These are phyloP conservation scores for Thuja plicata DNA, from an alignment of 83 land plant genomes.

Conservation along the genomic window DNA sequence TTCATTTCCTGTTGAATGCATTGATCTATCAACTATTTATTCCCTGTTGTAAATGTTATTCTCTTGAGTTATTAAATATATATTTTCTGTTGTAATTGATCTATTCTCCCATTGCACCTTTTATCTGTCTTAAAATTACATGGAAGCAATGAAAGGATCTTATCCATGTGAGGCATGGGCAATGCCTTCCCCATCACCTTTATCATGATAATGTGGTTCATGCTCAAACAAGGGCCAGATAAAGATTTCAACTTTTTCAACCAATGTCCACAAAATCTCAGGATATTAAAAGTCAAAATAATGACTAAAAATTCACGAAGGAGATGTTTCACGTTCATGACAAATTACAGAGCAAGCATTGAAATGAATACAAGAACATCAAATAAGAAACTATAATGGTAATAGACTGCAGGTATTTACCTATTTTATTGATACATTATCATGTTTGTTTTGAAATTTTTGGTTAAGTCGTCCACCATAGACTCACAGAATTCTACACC, in stretches of 20 bases:
- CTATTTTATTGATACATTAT: background rate
- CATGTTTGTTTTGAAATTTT: background rate
- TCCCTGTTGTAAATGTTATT: too few relatives aligned
- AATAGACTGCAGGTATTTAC: background rate
- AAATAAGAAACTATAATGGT: background rate
- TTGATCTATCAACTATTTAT: too few relatives aligned
- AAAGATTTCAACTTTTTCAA: background rate
- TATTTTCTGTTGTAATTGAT: too few relatives aligned
- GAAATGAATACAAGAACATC: background rate
- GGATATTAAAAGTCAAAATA: background rate
- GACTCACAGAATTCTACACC: background rate
- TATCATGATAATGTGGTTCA: background rate
- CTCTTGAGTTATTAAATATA: too few relatives aligned
- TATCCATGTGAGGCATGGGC: too few relatives aligned
- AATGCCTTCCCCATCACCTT: background rate
- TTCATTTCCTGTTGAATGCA: too few relatives aligned
- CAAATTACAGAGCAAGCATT: background rate
- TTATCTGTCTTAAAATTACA: too few relatives aligned
- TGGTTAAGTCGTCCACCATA: background rate
- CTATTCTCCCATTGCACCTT: too few relatives aligned
- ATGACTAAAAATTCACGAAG: background rate
- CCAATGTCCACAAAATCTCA: background rate
- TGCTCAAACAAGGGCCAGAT: background rate
- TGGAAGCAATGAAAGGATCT: too few relatives aligned
- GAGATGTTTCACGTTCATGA: background rate